Conservation (phyloP, 306 rosid genomes). For the Begonia loranthoides region DNA sequence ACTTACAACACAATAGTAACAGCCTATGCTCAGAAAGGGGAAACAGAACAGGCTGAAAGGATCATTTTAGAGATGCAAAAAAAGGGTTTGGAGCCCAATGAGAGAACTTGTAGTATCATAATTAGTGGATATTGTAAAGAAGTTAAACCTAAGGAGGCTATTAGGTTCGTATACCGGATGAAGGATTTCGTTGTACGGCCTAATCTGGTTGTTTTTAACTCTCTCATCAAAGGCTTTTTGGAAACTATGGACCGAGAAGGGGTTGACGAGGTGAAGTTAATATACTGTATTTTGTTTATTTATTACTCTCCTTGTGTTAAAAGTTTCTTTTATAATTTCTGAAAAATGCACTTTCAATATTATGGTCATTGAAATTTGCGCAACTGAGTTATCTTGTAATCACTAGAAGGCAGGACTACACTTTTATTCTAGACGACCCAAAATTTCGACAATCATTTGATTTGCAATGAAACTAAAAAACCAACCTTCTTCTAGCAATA, state of each 20-base stretch:
- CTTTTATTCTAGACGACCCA: too few species aligned
- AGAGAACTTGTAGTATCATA: slow-evolving; percentile 38
- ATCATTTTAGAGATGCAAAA: slow-evolving; percentile 48
- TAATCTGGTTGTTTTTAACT: slow-evolving; percentile 37
- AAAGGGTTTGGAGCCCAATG: slow-evolving; percentile 39
- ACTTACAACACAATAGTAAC: slow-evolving; percentile 56
- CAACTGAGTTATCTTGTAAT: too few species aligned
- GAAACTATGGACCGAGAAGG: slow-evolving; percentile 56
- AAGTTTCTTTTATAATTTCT: slow-evolving; percentile 4
- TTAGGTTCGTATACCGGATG: slow-evolving; percentile 39
- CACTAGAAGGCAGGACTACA: too few species aligned
- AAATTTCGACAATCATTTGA: too few species aligned
- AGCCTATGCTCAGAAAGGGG: slow-evolving; percentile 46
- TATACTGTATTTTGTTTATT: neutral
- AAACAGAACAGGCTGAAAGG: slow-evolving; percentile 40
- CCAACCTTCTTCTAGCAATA: too few species aligned
- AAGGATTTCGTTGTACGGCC: slow-evolving; percentile 44
- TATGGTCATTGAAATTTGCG: too few species aligned
- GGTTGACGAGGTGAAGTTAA: slow-evolving; percentile 40
- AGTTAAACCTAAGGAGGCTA: slow-evolving; percentile 44
- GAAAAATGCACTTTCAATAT: neutral
- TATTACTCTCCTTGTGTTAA: neutral
- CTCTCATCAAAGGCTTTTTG: slow-evolving; percentile 47
- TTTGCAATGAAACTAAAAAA: too few species aligned
- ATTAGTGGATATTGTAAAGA: slow-evolving; percentile 54